Percentiles rank a stretch among this genome's conserved stretches.
Conservation (phyloP, 1,284 basidiomycete genomes). For the Heliocybe sulcata region DNA sequence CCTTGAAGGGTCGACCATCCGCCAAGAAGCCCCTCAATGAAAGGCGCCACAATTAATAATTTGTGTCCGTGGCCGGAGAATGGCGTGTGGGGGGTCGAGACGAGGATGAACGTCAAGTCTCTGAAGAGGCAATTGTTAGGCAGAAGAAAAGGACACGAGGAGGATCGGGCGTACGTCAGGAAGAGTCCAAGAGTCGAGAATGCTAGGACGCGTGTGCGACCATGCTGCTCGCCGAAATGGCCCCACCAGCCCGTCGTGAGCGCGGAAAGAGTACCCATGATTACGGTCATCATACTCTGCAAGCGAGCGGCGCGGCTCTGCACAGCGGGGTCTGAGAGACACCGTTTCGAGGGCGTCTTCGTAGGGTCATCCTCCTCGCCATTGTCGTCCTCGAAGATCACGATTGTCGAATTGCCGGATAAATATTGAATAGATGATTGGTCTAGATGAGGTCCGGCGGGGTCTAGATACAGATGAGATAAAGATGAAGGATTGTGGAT, state of each 20-base stretch:
- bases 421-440: slow-evolving; percentile 6
- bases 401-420: slow-evolving; percentile 2
- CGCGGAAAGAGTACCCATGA: slow-evolving; percentile 77
- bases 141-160: not conserved
- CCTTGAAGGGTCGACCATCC: slow-evolving; percentile 81
- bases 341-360: slow-evolving; percentile 40
- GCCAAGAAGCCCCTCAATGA: slow-evolving; percentile 80
- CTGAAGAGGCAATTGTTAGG: slow-evolving; percentile 27
- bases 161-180: slow-evolving; percentile 49
- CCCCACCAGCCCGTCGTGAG: slow-evolving; percentile 90
- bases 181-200: slow-evolving; percentile 66
- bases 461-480: slow-evolving; percentile 26
- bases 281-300: slow-evolving; percentile 67
- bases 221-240: slow-evolving; percentile 70
- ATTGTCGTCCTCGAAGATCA: slow-evolving; percentile 5
- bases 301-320: slow-evolving; percentile 60
- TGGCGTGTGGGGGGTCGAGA: slow-evolving; percentile 61
- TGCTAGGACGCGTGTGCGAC: slow-evolving; percentile 71
- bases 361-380: slow-evolving; percentile 37
- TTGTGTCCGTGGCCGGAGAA: slow-evolving; percentile 62
- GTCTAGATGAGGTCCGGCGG: slow-evolving; percentile 21
- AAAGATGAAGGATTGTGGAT: slow-evolving; percentile 12
- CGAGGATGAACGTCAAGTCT: slow-evolving; percentile 73
- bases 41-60: slow-evolving; percentile 75
- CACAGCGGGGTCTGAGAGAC: slow-evolving; percentile 55